A percentile compares a stretch with the other conserved stretches of the same genome.
Evolutionary conservation across 192 early-diverging fungal genomes (phyloP).

Genomic region (Chytriomyces sp.): DNA sequence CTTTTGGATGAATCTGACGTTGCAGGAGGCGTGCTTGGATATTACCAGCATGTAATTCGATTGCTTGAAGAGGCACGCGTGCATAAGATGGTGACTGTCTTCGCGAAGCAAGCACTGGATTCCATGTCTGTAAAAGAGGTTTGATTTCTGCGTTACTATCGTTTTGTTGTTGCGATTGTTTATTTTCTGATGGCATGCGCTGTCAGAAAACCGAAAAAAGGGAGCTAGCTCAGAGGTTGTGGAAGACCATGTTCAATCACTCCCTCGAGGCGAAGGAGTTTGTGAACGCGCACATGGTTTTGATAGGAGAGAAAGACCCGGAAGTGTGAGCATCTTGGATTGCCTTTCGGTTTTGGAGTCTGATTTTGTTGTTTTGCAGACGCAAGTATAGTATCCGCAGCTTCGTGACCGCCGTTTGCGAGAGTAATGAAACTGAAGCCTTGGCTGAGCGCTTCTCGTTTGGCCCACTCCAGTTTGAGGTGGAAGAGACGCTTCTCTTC

Average conservation of each 20-base stretch:
- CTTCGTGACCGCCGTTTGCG: slow-evolving; percentile 33
- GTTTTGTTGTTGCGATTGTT: neutral
- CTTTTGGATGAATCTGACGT: slow-evolving; percentile 32
- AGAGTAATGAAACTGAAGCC: slow-evolving; percentile 31
- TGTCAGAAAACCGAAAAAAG: slow-evolving; percentile 13
- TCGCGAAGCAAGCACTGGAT: slow-evolving; percentile 35
- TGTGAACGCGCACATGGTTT: slow-evolving; percentile 29
- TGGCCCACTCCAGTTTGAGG: slow-evolving; percentile 34
- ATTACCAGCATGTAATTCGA: slow-evolving; percentile 39
- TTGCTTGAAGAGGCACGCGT: slow-evolving; percentile 30
- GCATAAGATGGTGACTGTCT: slow-evolving; percentile 20
- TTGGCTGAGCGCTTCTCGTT: slow-evolving; percentile 35
- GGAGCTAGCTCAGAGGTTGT: slow-evolving; percentile 4
- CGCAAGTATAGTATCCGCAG: slow-evolving; percentile 25
- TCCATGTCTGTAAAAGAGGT: slow-evolving; percentile 23
- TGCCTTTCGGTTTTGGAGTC: slow-evolving; percentile 14
- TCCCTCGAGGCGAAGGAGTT: slow-evolving; percentile 27
- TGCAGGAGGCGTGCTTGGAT: slow-evolving; percentile 25
- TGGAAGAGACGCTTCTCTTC: slow-evolving; percentile 36
- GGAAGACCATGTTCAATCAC: slow-evolving; percentile 34
- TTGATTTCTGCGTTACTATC: neutral
- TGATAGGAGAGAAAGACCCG: slow-evolving; percentile 26
- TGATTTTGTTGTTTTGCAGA: slow-evolving; percentile 13
- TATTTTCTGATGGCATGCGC: neutral
- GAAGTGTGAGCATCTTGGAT: slow-evolving; percentile 41